phyloP scores from a whole-genome alignment of 2,329 filamentous ascomycete genomes.

The Rutstroemia sp. region DNA sequence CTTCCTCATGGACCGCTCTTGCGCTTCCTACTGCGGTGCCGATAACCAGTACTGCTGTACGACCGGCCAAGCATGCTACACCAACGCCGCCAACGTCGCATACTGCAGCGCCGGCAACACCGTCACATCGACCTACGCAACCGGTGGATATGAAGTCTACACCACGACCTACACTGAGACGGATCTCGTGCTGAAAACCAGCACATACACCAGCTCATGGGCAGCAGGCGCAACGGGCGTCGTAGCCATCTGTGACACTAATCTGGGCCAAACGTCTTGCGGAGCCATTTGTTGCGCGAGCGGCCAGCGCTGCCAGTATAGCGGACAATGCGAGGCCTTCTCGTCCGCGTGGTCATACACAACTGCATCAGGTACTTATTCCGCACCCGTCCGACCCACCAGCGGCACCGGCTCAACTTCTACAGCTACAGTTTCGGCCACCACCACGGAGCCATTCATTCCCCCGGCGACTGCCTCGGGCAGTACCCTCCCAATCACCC shows the following conservation, averaged over 20 bases:
- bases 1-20: slow-evolving; percentile 42
- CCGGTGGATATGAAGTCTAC: slow-evolving; percentile 24
- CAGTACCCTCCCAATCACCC: slow-evolving; percentile 19
- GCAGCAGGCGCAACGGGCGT: slow-evolving; percentile 13
- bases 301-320: slow-evolving; percentile 56
- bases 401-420: slow-evolving; percentile 42
- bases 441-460: slow-evolving; percentile 39
- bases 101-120: slow-evolving; percentile 35
- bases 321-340: slow-evolving; percentile 18
- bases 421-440: slow-evolving; percentile 46
- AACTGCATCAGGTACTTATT: slow-evolving; percentile 17
- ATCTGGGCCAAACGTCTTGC: slow-evolving; percentile 52
- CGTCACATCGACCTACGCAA: slow-evolving; percentile 20
- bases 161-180: slow-evolving; percentile 52
- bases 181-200: slow-evolving; percentile 45
- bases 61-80: slow-evolving; percentile 42
- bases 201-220: slow-evolving; percentile 28
- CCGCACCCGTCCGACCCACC: slow-evolving; percentile 43
- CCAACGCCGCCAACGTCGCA: slow-evolving; percentile 39
- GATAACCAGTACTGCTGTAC: slow-evolving; percentile 49
- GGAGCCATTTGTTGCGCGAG: slow-evolving; percentile 63
- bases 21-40: slow-evolving; percentile 46
- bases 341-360: slow-evolving; percentile 32
- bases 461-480: slow-evolving; percentile 47
- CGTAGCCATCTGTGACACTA: slow-evolving; percentile 43